phyloP scores from a whole-genome alignment of 225 moss, liverwort and hornwort genomes.

The Polytrichum formosum region DNA sequence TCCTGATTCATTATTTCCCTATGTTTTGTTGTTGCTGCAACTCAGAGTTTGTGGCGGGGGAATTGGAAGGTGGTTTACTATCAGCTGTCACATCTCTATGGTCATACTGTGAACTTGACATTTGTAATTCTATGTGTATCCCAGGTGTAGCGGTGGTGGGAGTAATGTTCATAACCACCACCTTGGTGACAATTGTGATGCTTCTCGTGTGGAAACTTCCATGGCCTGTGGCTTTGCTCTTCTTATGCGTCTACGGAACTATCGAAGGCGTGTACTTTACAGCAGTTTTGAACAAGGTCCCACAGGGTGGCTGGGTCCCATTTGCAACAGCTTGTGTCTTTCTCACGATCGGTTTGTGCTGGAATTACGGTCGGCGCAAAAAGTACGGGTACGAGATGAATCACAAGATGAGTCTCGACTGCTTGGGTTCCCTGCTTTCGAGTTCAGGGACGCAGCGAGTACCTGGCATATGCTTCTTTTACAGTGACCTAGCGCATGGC shows the following conservation, averaged over 20 bases:
- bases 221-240: slow-evolving; percentile 39
- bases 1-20: too few species aligned
- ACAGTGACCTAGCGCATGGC: slow-evolving; percentile 61
- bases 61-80: too few species aligned
- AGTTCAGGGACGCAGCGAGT: slow-evolving; percentile 53
- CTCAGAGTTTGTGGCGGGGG: too few species aligned
- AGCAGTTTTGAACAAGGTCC: slow-evolving; percentile 67
- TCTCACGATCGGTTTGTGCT: slow-evolving; percentile 55
- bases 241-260: slow-evolving; percentile 38
- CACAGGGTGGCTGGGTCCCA: slow-evolving; percentile 89
- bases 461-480: slow-evolving; percentile 84
- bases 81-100: too few species aligned
- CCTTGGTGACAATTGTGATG: slow-evolving; percentile 64
- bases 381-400: slow-evolving; percentile 56
- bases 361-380: slow-evolving; percentile 66
- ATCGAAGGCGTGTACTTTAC: slow-evolving; percentile 73
- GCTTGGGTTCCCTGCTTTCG: slow-evolving; percentile 39
- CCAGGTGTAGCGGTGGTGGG: slow-evolving; percentile 79
- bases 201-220: slow-evolving; percentile 71
- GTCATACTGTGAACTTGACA: too few species aligned
- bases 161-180: slow-evolving; percentile 72
- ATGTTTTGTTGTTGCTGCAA: too few species aligned
- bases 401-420: slow-evolving; percentile 45
- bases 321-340: slow-evolving; percentile 59
- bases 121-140: neutral